Evolutionary conservation across 345 rosid species (phyloP), one percentile per base, ranked within the genome.

Genomic region (Eutrema yunnanense): DNA sequence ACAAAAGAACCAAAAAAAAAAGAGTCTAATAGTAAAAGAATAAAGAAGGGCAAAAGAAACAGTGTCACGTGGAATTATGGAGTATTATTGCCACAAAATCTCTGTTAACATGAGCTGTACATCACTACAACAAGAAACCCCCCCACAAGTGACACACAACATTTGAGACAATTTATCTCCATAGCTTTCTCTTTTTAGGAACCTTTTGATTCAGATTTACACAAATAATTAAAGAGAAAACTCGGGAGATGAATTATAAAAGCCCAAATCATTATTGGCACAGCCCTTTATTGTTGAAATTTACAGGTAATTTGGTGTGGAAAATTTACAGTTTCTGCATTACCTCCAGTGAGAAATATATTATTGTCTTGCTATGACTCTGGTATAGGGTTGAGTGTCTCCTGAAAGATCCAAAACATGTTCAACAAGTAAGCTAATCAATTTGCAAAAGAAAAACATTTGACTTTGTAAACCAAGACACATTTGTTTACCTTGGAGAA

Each of bases 401-500:
- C 81, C 81, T 78, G 78, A 57, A 73, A 62, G 8, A 68, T n/a
- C 16, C 27, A 78, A 52, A 54, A 53, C 62, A 57, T 49, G 38
- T n/a, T 70, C 6, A 37, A 36, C 13, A 65, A 38, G 48, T 57
- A 48, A 69, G 69, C 63, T 53, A 9, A 62, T 41, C 58, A 58
- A 36, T 9, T 41, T 29, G 51, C 16, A 57, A 36, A 32, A 12
- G 1, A 41, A 12, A 54, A 2, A 62, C 30, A 33, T 5, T 16
- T 30, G 11, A 64, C 46, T 50, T 38, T 33, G 22, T 69, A 48
- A 55, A n/a, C 29, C 6, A 30, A 62, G 46, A 74, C 34, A 50
- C 49, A 19, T 12, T 26, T 11, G 64, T 41, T 80, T 81, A 93
- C 92, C 97, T 86, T 89, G 32, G 94, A 78, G 62, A 82, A 83